Evolutionary conservation across 352 stramenopile genomes (phyloP), one percentile per base, ranked within the genome.

Genomic region (Phytopythium montanum): DNA sequence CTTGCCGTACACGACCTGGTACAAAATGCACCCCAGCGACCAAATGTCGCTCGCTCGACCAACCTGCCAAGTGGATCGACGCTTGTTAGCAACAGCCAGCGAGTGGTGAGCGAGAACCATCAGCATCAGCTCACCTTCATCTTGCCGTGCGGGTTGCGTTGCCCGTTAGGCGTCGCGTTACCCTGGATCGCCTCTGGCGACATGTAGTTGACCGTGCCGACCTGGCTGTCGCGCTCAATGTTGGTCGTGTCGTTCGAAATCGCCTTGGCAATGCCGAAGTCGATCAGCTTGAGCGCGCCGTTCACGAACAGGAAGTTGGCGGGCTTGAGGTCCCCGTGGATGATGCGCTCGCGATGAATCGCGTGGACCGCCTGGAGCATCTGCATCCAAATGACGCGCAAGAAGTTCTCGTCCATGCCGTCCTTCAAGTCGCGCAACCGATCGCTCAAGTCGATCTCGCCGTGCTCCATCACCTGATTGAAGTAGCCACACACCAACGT

Each of bases 251-350:
- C 96, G 60, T 98, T 97, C 31, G 81, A 96, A 64, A 99, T 99
- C n/a, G 94, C 91, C 60, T 98, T 98, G 8, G 97, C 97, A 59
- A 99, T 99, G 34, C 97, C 97, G 68, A 99, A 99, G 70, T 99
- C 97, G 59, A 99, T 99, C 0, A 99, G 76, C 66, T 99, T 99
- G 21, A 99, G 79, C 1, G 82, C 80, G 21, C 96, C 96, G 48
- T 97, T 94, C 29, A 98, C 95, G 70, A 98, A 98, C 49, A 99
- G 69, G 66, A 99, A 99, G 64, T 99, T 99, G 28, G 93, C 94
- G 14, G 93, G 93, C 72, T 98, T 98, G 21, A 99, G 74, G 72
- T 98, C 96, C 81, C 81, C 81, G 42, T 93, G 84, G 66, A 99
- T 98, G 59, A 99, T 98, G 52, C 96, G 76, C 59, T 96, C 82